Evolutionary conservation across 306 rosid species (phyloP).

Genomic region (Oxytropis ochrocephala): DNA sequence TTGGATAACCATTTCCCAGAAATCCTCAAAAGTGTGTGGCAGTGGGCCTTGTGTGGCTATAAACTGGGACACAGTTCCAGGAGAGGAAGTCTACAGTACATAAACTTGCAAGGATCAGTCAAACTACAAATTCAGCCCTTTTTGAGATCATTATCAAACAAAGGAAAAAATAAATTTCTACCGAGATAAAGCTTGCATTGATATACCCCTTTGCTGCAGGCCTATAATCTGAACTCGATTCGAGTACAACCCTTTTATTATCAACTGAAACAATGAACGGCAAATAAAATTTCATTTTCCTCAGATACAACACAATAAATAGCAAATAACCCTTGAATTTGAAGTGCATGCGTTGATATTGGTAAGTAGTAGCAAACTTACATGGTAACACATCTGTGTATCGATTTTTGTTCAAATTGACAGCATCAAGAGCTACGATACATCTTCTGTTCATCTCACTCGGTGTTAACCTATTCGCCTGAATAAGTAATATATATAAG

Average conservation of each 20-base stretch:
- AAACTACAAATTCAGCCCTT: background rate
- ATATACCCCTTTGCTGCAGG: constrained; percentile 76
- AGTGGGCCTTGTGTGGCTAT: constrained; percentile 97
- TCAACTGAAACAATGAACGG: constrained; percentile 55
- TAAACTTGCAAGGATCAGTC: constrained; percentile 25
- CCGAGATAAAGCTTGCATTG: constrained; percentile 82
- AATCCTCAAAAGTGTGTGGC: constrained; percentile 86
- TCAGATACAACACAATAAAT: background rate
- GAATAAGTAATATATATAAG: background rate
- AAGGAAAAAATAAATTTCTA: constrained; percentile 13
- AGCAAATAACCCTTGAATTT: background rate
- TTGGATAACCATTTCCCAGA: constrained; percentile 93
- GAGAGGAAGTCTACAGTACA: constrained; percentile 41
- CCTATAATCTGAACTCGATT: constrained; percentile 70
- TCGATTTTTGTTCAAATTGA: constrained; percentile 70
- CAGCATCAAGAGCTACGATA: constrained; percentile 56
- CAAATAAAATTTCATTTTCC: background rate
- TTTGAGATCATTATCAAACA: background rate
- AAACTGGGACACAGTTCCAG: constrained; percentile 57
- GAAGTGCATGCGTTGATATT: background rate
- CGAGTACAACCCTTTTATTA: constrained; percentile 58
- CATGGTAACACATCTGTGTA: constrained; percentile 76
- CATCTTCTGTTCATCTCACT: constrained; percentile 56
- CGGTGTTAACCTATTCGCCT: constrained; percentile 57
- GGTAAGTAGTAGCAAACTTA: constrained; percentile 18